A percentile compares a stretch with the other conserved stretches of the same genome.
Conservation (phyloP, 345 rosid genomes). For the Salix exigua region DNA sequence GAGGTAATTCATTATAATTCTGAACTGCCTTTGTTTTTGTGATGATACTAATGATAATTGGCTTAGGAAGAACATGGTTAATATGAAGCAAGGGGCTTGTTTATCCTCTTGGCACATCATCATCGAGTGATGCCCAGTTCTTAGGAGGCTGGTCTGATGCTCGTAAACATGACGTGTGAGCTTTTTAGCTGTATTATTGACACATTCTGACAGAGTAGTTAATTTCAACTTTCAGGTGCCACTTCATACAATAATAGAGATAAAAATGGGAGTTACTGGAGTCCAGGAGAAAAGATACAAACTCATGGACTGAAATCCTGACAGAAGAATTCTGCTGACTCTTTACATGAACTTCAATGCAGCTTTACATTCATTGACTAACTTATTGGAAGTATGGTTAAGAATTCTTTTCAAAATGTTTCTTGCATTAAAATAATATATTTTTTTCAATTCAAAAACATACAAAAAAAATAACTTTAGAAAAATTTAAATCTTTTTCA, state of each 20-base stretch:
- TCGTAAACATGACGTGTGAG: background rate
- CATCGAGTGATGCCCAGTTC: background rate
- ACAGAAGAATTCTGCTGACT: background rate
- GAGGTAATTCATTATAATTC: conserved; percentile 51
- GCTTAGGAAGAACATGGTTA: background rate
- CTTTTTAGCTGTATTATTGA: background rate
- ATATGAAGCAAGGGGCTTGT: background rate
- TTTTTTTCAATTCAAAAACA: too few species aligned
- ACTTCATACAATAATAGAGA: conserved; percentile 96
- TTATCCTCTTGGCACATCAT: background rate
- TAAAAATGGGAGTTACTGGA: conserved; percentile 99
- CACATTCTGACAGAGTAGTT: background rate
- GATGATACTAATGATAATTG: background rate
- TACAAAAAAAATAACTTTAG: too few species aligned
- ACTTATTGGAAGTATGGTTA: too few species aligned
- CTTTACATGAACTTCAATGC: background rate
- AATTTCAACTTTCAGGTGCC: conserved; percentile 63
- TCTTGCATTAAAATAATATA: too few species aligned
- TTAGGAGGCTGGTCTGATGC: background rate
- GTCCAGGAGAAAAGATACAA: conserved; percentile 98
- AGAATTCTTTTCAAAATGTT: too few species aligned
- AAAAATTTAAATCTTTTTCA: too few species aligned
- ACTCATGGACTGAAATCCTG: conserved; percentile 73
- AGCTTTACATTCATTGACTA: background rate
- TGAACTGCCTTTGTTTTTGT: background rate